phyloP scores from a whole-genome alignment of 805 yeast species.

The Wickerhamomyces subpelliculosus region DNA sequence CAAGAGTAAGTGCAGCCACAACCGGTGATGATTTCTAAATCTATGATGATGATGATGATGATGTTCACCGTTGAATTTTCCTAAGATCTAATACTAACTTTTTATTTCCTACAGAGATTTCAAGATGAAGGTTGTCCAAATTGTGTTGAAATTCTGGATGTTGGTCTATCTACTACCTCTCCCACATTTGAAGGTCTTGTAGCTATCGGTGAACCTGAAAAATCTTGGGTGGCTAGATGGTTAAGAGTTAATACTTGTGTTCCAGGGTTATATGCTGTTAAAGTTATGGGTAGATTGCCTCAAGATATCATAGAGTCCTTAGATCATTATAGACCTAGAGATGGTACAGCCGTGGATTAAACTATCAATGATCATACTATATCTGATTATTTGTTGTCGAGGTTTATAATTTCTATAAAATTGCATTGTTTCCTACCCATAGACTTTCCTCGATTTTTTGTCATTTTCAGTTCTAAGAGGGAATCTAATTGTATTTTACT shows the following conservation, averaged over 20 bases:
- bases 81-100: no score
- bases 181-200: constrained; percentile 95
- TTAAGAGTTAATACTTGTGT: constrained; percentile 81
- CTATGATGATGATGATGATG: no score
- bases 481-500: no score
- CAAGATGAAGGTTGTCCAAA: constrained; percentile 90
- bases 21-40: no score
- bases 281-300: constrained; percentile 87
- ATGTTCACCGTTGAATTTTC: no score
- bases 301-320: constrained; percentile 73
- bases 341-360: constrained; percentile 73
- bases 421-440: no score
- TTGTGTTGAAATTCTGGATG: constrained; percentile 84
- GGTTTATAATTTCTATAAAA: no score
- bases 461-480: no score
- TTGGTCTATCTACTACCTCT: constrained; percentile 84
- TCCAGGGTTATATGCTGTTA: constrained; percentile 90
- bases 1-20: constrained; percentile 38
- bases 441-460: no score
- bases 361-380: no score
- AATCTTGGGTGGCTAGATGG: constrained; percentile 97
- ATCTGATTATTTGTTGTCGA: no score
- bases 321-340: constrained; percentile 86
- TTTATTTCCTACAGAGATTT: constrained; percentile 45
- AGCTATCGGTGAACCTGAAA: constrained; percentile 77